phyloP scores from a whole-genome alignment of 169 alveolate species.

The Nephromyces sp. region DNA sequence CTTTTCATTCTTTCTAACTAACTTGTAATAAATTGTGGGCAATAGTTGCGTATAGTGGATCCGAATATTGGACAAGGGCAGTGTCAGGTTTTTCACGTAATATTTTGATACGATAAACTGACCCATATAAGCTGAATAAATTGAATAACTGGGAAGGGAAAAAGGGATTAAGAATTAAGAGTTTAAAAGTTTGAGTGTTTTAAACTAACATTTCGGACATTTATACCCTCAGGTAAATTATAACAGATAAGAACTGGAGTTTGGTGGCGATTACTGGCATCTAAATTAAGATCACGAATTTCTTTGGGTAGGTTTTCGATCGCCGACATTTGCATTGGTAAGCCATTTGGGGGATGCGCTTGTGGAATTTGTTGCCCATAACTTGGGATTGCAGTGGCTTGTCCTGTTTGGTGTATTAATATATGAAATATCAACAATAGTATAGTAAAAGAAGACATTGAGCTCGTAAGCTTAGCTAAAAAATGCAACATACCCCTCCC shows the following conservation, averaged over 20 bases:
- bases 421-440: no score
- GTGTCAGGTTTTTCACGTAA: constrained; percentile 50
- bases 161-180: background rate
- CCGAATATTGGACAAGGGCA: constrained; percentile 49
- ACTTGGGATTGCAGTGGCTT: no score
- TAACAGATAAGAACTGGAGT: constrained; percentile 52
- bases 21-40: constrained; percentile 44
- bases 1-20: background rate
- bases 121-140: constrained; percentile 49
- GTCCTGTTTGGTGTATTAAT: no score
- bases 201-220: constrained; percentile 36
- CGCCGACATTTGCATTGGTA: background rate
- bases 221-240: constrained; percentile 45
- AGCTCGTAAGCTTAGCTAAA: no score
- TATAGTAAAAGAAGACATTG: no score
- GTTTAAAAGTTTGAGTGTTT: background rate
- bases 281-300: constrained; percentile 36
- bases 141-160: constrained; percentile 39
- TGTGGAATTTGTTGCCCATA: no score
- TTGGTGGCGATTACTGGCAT: constrained; percentile 38
- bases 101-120: constrained; percentile 46
- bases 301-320: constrained; percentile 33
- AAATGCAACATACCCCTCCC: background rate
- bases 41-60: constrained; percentile 44
- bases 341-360: no score